These are phyloP conservation scores for Suillus subaureus DNA, from an alignment of 768 basidiomycete species.

Conservation along the genomic window DNA sequence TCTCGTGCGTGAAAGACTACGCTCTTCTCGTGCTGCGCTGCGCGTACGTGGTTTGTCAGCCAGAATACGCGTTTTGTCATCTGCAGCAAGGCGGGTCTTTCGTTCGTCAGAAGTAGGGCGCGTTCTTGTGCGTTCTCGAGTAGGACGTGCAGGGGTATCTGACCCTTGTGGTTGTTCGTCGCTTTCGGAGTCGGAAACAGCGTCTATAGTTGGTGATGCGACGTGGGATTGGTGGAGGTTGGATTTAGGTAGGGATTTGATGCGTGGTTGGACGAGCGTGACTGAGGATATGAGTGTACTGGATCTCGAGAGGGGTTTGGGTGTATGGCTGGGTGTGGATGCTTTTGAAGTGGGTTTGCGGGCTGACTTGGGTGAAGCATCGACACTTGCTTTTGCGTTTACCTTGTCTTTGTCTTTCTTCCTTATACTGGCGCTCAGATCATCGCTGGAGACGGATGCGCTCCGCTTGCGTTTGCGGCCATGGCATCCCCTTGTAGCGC, in stretches of 20 bases:
- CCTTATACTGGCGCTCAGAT: constrained; percentile 20
- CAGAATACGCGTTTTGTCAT: constrained; percentile 23
- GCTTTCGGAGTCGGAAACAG: constrained; percentile 19
- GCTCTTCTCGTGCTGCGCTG: constrained; percentile 3
- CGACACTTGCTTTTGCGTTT: constrained; percentile 3
- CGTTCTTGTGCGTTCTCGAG: constrained; percentile 24
- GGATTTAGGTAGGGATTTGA: constrained; percentile 1
- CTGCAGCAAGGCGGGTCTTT: constrained; percentile 18
- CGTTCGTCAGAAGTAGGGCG: constrained; percentile 25
- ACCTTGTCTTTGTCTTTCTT: constrained; percentile 14
- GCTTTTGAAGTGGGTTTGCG: constrained; percentile 15
- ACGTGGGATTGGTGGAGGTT: constrained; percentile 13
- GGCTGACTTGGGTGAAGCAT: constrained; percentile 12
- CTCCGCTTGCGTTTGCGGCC: constrained; percentile 33
- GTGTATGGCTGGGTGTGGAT: constrained; percentile 15
- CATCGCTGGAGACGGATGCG: constrained; percentile 26
- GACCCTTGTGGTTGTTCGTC: constrained; percentile 22
- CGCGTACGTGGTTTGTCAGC: constrained; percentile 22
- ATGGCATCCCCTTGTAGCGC: constrained; percentile 57
- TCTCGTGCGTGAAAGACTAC: constrained; percentile 8
- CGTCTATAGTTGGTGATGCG: constrained; percentile 13
- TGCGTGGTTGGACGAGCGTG: constrained; percentile 10
- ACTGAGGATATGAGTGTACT: constrained; percentile 2
- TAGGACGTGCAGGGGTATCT: constrained; percentile 14
- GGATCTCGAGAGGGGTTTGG: constrained; percentile 16